phyloP scores from a whole-genome alignment of 192 early-diverging fungal genomes.

The Coemansia sp. region DNA sequence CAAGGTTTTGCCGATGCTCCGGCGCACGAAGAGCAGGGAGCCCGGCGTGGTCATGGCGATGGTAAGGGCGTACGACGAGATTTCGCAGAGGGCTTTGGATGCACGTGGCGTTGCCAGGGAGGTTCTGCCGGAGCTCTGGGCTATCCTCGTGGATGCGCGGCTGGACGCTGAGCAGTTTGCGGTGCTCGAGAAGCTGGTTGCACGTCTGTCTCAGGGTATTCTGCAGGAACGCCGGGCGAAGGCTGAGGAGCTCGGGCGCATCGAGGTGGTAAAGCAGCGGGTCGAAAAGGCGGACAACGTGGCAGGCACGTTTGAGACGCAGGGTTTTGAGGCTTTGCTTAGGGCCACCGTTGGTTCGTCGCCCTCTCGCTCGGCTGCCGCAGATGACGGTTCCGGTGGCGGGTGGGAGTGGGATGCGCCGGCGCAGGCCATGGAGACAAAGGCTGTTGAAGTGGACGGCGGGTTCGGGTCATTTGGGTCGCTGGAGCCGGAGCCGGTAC shows the following conservation, averaged over 20 bases:
- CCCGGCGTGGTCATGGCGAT: slow-evolving; percentile 75
- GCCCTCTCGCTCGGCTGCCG: not conserved
- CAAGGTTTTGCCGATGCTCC: slow-evolving; percentile 75
- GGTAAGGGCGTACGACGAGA: slow-evolving; percentile 75
- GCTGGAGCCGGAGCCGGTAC: not conserved
- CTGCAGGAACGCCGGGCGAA: slow-evolving; percentile 57
- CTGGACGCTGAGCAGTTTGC: slow-evolving; percentile 73
- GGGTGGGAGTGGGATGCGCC: slow-evolving; percentile 47
- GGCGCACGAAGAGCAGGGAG: slow-evolving; percentile 73
- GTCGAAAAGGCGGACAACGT: not conserved
- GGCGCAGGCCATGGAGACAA: not conserved
- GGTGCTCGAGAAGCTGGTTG: slow-evolving; percentile 60
- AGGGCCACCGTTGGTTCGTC: slow-evolving; percentile 7
- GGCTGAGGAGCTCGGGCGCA: not conserved
- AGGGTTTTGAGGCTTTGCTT: slow-evolving; percentile 12
- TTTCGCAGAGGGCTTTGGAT: slow-evolving; percentile 64
- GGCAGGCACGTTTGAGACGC: not conserved
- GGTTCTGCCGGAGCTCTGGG: slow-evolving; percentile 78
- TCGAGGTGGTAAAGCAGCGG: not conserved
- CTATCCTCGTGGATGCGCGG: slow-evolving; percentile 63
- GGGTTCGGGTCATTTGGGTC: slow-evolving; percentile 31
- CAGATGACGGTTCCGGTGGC: not conserved
- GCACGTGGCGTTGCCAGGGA: slow-evolving; percentile 71
- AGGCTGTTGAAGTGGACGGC: slow-evolving; percentile 9
- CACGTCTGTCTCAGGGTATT: slow-evolving; percentile 55